Conservation (phyloP, 164 flowering plant genomes). For the Vitis cinerea region DNA sequence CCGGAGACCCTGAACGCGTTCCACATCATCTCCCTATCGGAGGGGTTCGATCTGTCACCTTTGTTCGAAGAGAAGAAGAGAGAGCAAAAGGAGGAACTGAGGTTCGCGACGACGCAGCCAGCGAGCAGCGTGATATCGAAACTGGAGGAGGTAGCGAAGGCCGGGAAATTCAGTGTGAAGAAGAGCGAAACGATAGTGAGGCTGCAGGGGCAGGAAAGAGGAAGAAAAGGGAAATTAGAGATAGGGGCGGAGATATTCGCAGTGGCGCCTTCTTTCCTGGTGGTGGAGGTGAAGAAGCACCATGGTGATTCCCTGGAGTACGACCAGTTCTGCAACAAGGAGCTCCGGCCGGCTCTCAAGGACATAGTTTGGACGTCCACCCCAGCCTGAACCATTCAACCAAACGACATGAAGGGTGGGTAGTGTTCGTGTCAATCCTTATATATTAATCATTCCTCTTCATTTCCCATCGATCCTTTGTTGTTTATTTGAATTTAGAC, state of each 20-base stretch:
- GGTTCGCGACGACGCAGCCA: constrained; percentile 43
- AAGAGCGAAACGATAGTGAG: constrained; percentile 36
- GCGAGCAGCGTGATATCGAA: constrained; percentile 40
- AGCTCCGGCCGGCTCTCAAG: constrained; percentile 66
- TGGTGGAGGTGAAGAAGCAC: constrained; percentile 73
- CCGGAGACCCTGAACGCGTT: constrained; percentile 40
- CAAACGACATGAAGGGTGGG: no score
- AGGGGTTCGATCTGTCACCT: constrained; percentile 44
- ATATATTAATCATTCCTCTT: no score
- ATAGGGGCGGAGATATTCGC: constrained; percentile 61
- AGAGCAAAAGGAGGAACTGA: constrained; percentile 40
- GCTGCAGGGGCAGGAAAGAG: constrained; percentile 46
- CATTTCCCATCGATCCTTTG: no score
- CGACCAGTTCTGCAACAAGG: constrained; percentile 60
- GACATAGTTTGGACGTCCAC: constrained; percentile 65
- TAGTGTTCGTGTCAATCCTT: no score
- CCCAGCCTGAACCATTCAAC: constrained; percentile 14
- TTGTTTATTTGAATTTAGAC: no score
- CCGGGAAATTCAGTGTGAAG: constrained; percentile 32
- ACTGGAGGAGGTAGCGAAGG: constrained; percentile 41
- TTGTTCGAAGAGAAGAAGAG: constrained; percentile 43
- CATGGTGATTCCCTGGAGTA: constrained; percentile 71
- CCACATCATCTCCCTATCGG: constrained; percentile 41
- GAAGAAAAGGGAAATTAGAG: constrained; percentile 60
- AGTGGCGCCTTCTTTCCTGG: constrained; percentile 52